These are phyloP conservation scores for Schizophyllum commune DNA, from an alignment of 1,284 basidiomycete genomes.

Conservation along the genomic window DNA sequence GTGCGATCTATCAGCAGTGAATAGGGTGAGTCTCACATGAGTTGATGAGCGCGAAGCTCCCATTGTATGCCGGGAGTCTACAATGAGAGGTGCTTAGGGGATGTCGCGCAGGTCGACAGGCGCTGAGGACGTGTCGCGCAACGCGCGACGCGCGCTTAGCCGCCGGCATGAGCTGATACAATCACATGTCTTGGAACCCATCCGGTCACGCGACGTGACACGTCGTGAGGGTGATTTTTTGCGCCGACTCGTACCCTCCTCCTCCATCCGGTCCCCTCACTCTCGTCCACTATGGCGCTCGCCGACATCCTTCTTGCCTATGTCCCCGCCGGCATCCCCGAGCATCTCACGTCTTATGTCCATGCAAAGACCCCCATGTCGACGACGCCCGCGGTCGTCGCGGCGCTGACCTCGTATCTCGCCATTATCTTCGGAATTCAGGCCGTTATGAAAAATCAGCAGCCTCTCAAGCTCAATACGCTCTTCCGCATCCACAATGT, in stretches of 20 bases:
- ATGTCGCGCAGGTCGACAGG: no score
- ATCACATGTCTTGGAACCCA: no score
- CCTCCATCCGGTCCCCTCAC: conserved; percentile 13
- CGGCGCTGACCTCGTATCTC: conserved; percentile 75
- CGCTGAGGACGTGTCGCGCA: no score
- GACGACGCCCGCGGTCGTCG: conserved; percentile 65
- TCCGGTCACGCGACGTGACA: no score
- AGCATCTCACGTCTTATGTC: conserved; percentile 61
- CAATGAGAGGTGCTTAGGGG: no score
- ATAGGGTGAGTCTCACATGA: no score
- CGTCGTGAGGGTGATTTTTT: neutral
- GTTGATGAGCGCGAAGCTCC: no score
- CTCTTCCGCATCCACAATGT: conserved; percentile 94
- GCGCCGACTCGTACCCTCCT: conserved; percentile 2
- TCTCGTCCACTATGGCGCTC: conserved; percentile 51
- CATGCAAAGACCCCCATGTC: conserved; percentile 74
- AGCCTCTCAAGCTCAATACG: conserved; percentile 72
- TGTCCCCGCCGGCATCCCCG: conserved; percentile 51
- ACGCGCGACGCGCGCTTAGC: no score
- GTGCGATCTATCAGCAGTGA: no score
- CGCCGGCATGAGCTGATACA: no score
- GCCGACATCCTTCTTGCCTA: conserved; percentile 60
- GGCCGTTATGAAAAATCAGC: conserved; percentile 75
- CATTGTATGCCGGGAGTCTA: no score
- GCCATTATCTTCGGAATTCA: conserved; percentile 84